A percentile compares a stretch with the other conserved stretches of the same genome.
phyloP scores from a whole-genome alignment of 495 filamentous ascomycete species.

The Venustampulla echinocandica region DNA sequence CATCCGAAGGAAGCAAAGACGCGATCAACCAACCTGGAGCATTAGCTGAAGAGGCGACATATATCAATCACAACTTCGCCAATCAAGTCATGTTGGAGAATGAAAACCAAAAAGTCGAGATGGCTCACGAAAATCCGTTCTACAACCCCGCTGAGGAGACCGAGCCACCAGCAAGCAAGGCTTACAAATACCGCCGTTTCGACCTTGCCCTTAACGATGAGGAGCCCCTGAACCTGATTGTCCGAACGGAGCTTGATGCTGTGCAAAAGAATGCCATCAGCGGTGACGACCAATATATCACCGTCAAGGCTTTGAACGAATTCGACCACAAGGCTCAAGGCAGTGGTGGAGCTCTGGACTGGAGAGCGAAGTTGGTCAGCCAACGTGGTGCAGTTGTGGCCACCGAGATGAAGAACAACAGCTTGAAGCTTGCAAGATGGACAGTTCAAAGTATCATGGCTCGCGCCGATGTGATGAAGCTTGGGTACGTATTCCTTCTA shows the following conservation, averaged over 20 bases:
- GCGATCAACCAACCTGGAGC: conserved; percentile 84
- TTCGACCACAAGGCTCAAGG: conserved; percentile 97
- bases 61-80: conserved; percentile 99
- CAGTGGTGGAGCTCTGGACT: conserved; percentile 87
- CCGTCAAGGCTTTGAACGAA: conserved; percentile 95
- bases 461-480: conserved; percentile 94
- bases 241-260: conserved; percentile 94
- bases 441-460: conserved; percentile 92
- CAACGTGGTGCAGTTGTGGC: conserved; percentile 94
- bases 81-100: conserved; percentile 86
- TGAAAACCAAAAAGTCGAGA: conserved; percentile 64
- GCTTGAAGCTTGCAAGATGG: conserved; percentile 94
- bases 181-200: conserved; percentile 96
- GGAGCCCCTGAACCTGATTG: conserved; percentile 85
- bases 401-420: conserved; percentile 99
- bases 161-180: conserved; percentile 87
- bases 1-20: conserved; percentile 88
- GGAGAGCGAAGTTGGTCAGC: conserved; percentile 84
- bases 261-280: conserved; percentile 85
- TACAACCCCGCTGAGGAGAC: conserved; percentile 90
- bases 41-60: conserved; percentile 90
- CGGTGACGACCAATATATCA: conserved; percentile 81
- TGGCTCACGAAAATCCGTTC: conserved; percentile 90
- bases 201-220: conserved; percentile 89
- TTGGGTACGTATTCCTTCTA: conserved; percentile 53